Evolutionary conservation across 225 moss, liverwort and hornwort species (phyloP).

Genomic region (Polytrichum commune): DNA sequence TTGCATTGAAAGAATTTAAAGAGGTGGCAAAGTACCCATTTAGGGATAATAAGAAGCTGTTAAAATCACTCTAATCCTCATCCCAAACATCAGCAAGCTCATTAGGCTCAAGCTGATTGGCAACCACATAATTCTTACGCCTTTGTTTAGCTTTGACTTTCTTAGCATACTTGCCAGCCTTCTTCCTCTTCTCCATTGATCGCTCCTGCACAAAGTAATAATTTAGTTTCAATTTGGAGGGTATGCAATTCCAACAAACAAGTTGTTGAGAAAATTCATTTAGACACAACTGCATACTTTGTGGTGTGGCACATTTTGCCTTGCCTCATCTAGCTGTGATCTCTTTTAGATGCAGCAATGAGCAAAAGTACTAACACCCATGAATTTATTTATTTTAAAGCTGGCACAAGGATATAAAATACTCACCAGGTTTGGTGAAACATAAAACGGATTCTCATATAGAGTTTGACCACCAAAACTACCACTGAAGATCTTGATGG

Average conservation of each 20-base stretch:
- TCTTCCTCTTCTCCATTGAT: constrained; percentile 73
- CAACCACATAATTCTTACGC: constrained; percentile 66
- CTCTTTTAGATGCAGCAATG: neutral
- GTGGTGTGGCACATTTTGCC: neutral
- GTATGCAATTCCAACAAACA: too few species aligned
- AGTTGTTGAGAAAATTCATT: too few species aligned
- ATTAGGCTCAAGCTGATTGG: constrained; percentile 73
- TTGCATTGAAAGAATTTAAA: too few species aligned
- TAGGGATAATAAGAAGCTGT: too few species aligned
- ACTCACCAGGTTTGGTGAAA: constrained; percentile 85
- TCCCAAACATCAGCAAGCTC: constrained; percentile 88
- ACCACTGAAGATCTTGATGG: constrained; percentile 95
- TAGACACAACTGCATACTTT: too few species aligned
- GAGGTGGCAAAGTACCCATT: too few species aligned
- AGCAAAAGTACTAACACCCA: neutral
- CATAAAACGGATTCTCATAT: constrained; percentile 96
- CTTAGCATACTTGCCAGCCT: constrained; percentile 84
- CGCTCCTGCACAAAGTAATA: constrained; percentile 44
- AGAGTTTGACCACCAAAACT: constrained; percentile 91
- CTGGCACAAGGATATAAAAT: neutral
- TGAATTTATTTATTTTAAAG: too few species aligned
- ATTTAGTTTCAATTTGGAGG: neutral
- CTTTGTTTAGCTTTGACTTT: constrained; percentile 96
- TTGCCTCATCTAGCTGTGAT: neutral
- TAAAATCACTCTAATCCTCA: constrained; percentile 36